phyloP scores from a whole-genome alignment of 495 filamentous ascomycete genomes.

The Aspergillus cristatus region DNA sequence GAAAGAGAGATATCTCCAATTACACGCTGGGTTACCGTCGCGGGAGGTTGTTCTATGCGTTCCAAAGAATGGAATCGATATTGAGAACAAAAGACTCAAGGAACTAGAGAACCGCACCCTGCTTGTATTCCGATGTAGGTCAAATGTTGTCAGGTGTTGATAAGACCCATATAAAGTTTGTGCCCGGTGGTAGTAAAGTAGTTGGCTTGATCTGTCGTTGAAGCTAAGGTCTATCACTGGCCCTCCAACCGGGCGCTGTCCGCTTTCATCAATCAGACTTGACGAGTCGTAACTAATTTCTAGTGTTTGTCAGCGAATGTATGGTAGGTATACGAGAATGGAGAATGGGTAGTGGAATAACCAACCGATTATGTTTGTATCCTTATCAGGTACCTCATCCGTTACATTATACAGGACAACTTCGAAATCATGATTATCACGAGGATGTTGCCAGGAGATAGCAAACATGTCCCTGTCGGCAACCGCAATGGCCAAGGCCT shows the following conservation, averaged over 20 bases:
- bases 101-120: conserved; percentile 17
- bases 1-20: conserved; percentile 34
- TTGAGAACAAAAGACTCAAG: conserved; percentile 27
- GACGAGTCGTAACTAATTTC: conserved; percentile 11
- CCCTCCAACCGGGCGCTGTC: conserved; percentile 5
- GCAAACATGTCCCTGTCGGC: conserved; percentile 21
- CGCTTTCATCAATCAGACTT: conserved; percentile 4
- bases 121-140: conserved; percentile 21
- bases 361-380: conserved; percentile 10
- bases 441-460: conserved; percentile 34
- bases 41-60: conserved; percentile 17
- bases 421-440: conserved; percentile 12
- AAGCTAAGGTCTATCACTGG: conserved; percentile 25
- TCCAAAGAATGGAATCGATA: conserved; percentile 34
- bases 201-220: conserved; percentile 29
- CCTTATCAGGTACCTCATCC: conserved; percentile 1
- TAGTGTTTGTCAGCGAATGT: conserved; percentile 4
- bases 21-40: conserved; percentile 14
- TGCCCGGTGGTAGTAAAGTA: conserved; percentile 25
- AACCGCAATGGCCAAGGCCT: conserved; percentile 24
- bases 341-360: background rate
- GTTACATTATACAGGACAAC: conserved; percentile 22
- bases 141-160: background rate
- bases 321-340: background rate
- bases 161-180: conserved; percentile 18